A percentile compares a stretch with the other conserved stretches of the same genome.
These are phyloP conservation scores for Yarrowia deformans DNA, from an alignment of 805 yeast species.

Conservation along the genomic window DNA sequence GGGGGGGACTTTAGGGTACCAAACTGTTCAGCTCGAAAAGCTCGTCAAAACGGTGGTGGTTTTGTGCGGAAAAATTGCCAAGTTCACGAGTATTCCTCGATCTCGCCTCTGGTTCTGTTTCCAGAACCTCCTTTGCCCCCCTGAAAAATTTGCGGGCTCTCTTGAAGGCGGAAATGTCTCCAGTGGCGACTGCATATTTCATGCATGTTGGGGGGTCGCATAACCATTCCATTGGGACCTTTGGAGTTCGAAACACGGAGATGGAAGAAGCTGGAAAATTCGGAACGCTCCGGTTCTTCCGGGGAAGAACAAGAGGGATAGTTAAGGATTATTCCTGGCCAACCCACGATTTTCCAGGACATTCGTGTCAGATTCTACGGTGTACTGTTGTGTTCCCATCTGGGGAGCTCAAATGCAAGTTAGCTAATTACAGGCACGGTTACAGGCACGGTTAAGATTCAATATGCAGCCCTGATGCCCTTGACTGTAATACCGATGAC, in stretches of 20 bases:
- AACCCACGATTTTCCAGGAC: background rate
- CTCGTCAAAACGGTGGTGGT: background rate
- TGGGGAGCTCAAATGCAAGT: background rate
- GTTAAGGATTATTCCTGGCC: background rate
- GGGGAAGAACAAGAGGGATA: background rate
- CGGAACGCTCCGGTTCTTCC: conserved; percentile 1
- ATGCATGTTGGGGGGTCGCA: conserved; percentile 9
- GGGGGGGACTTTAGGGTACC: conserved; percentile 17
- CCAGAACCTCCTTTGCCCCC: conserved; percentile 10
- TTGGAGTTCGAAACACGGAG: conserved; percentile 1
- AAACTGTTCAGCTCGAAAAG: background rate
- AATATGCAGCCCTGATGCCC: conserved; percentile 25
- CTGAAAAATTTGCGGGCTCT: background rate
- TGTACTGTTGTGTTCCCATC: background rate
- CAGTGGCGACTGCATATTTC: conserved; percentile 26
- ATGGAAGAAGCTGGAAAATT: conserved; percentile 17
- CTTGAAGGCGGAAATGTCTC: conserved; percentile 13
- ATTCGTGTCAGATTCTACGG: background rate
- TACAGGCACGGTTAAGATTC: background rate
- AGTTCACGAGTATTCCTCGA: background rate
- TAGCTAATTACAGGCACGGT: too few relatives aligned
- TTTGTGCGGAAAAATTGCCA: background rate
- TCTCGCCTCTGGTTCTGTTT: background rate
- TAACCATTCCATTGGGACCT: conserved; percentile 20
- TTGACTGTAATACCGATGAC: background rate